These are phyloP conservation scores for Aspergillus sp. DNA, from an alignment of 2,329 filamentous ascomycete species.

Conservation along the genomic window DNA sequence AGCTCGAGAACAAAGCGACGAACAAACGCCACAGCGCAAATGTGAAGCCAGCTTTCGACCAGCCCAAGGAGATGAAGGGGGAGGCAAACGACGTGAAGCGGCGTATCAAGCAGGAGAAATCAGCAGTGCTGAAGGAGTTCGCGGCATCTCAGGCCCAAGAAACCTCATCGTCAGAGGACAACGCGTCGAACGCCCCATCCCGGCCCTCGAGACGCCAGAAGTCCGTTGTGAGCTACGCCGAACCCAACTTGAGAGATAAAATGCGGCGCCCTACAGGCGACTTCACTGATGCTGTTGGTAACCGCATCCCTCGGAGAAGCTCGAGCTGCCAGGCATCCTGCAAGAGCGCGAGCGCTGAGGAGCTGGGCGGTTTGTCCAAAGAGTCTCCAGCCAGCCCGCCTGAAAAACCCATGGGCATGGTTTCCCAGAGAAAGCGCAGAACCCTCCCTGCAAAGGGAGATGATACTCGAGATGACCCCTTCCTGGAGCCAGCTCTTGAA, in stretches of 20 bases:
- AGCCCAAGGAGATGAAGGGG: conserved; percentile 2
- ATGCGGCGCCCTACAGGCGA: conserved; percentile 74
- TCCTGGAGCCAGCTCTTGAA: not conserved
- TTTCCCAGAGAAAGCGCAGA: conserved; percentile 24
- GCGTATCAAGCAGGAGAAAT: not conserved
- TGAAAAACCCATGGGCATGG: conserved; percentile 13
- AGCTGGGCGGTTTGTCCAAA: conserved; percentile 9
- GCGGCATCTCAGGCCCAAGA: not conserved
- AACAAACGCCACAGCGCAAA: too few relatives aligned
- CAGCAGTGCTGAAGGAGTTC: not conserved
- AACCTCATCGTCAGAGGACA: not conserved
- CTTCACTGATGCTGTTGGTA: conserved; percentile 62
- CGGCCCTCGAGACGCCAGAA: conserved; percentile 59
- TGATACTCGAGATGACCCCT: conserved; percentile 1
- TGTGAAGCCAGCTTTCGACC: not conserved
- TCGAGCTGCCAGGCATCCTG: conserved; percentile 38
- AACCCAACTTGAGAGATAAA: conserved; percentile 71
- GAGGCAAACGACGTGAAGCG: not conserved
- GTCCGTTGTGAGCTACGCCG: conserved; percentile 66
- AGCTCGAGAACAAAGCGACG: conserved; percentile 2
- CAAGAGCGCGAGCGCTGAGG: conserved; percentile 23
- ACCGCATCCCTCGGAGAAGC: conserved; percentile 37
- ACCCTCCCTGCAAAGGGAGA: conserved; percentile 15
- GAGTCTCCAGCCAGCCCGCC: conserved; percentile 6
- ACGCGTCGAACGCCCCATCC: conserved; percentile 43